These are phyloP conservation scores for Anisogramma anomala DNA, from an alignment of 2,329 filamentous ascomycete species.

Conservation along the genomic window DNA sequence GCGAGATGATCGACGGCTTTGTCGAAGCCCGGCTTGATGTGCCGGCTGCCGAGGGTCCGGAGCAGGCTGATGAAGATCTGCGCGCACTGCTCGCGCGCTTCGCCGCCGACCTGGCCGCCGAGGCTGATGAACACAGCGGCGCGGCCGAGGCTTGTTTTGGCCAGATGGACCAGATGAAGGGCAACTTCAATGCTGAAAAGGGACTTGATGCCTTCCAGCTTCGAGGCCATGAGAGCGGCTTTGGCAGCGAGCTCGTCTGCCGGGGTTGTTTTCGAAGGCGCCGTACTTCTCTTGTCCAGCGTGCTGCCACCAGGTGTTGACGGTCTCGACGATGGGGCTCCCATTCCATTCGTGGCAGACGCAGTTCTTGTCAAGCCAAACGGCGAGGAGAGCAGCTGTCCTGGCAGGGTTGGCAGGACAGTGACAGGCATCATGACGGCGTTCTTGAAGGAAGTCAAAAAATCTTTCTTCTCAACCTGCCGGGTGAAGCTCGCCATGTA, in stretches of 20 bases:
- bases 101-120: conserved; percentile 67
- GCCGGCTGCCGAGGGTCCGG: conserved; percentile 70
- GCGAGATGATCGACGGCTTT: conserved; percentile 85
- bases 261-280: conserved; percentile 54
- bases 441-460: conserved; percentile 92
- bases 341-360: conserved; percentile 20
- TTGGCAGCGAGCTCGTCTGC: conserved; percentile 91
- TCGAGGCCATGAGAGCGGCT: conserved; percentile 91
- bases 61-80: conserved; percentile 78
- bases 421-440: conserved; percentile 99
- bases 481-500: conserved; percentile 93
- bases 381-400: conserved; percentile 46
- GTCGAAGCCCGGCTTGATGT: conserved; percentile 88
- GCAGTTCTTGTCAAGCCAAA: conserved; percentile 37
- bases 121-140: conserved; percentile 72
- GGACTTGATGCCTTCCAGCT: conserved; percentile 86
- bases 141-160: conserved; percentile 78
- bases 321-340: conserved; percentile 24
- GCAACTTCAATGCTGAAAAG: conserved; percentile 96
- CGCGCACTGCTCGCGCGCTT: conserved; percentile 79
- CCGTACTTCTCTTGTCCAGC: conserved; percentile 29
- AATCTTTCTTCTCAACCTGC: conserved; percentile 92
- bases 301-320: conserved; percentile 35
- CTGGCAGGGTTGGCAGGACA: conserved; percentile 61
- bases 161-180: conserved; percentile 74